Evolutionary conservation across 768 basidiomycete species (phyloP).

Genomic region (Lactarius psammicola): DNA sequence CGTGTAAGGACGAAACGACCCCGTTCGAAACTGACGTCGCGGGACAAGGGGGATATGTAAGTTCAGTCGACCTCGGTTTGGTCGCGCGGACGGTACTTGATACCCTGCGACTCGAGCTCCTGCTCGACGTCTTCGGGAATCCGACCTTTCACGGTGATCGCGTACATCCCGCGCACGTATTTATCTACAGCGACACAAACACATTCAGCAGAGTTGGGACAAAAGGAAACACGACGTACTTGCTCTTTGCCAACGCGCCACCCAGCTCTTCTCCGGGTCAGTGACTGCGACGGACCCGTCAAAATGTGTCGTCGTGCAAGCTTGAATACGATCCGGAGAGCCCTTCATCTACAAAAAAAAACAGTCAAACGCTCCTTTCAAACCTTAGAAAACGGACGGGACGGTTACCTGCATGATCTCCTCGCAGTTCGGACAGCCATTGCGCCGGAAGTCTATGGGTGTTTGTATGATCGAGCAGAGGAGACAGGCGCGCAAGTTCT

Average conservation of each 20-base stretch:
- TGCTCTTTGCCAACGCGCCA: conserved; percentile 93
- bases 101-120: conserved; percentile 71
- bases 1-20: background rate
- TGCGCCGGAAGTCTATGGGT: conserved; percentile 75
- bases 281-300: conserved; percentile 90
- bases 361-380: no score
- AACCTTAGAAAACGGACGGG: conserved; percentile 27
- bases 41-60: background rate
- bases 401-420: conserved; percentile 78
- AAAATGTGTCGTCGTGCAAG: conserved; percentile 89
- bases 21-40: background rate
- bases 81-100: conserved; percentile 85
- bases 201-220: conserved; percentile 1
- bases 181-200: conserved; percentile 55
- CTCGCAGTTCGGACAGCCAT: conserved; percentile 97
- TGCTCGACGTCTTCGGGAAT: conserved; percentile 83
- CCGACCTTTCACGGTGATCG: conserved; percentile 82
- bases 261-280: conserved; percentile 88
- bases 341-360: conserved; percentile 72
- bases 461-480: conserved; percentile 90
- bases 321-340: conserved; percentile 73
- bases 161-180: conserved; percentile 90
- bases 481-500: conserved; percentile 84
- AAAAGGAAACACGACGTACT: conserved; percentile 48
- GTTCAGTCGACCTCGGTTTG: conserved; percentile 67